Evolutionary conservation across 495 filamentous ascomycete species (phyloP).

Genomic region (Podospora australis): DNA sequence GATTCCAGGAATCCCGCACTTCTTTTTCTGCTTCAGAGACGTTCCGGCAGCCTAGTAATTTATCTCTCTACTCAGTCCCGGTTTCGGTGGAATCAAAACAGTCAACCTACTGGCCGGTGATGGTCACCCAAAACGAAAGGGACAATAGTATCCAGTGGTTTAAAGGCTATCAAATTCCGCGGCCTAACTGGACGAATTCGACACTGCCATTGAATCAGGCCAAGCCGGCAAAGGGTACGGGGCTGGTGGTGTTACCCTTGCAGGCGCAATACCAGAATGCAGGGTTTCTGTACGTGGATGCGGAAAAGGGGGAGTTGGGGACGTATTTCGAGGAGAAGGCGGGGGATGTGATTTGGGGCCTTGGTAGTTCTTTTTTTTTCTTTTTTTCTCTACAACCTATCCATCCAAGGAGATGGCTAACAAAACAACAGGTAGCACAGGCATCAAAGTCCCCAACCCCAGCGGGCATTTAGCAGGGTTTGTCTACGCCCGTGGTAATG

Average conservation of each 20-base stretch:
- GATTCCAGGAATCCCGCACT: too few relatives aligned
- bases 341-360: background rate
- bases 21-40: background rate
- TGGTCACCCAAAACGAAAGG: background rate
- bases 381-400: background rate
- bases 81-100: background rate
- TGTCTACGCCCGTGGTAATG: background rate
- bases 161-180: background rate
- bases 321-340: background rate
- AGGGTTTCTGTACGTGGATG: background rate
- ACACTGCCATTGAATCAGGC: background rate
- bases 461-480: background rate
- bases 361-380: background rate
- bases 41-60: background rate
- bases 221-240: background rate
- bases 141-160: background rate
- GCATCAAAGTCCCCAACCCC: background rate
- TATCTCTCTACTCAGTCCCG: background rate
- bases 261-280: background rate
- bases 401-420: too few relatives aligned
- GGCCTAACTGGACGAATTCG: background rate
- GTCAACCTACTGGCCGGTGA: background rate
- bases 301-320: background rate
- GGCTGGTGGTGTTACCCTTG: background rate
- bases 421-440: background rate